Evolutionary conservation across 192 early-diverging fungal genomes (phyloP), one percentile per base, ranked within the genome.

Genomic region (Mortierella antarctica): DNA sequence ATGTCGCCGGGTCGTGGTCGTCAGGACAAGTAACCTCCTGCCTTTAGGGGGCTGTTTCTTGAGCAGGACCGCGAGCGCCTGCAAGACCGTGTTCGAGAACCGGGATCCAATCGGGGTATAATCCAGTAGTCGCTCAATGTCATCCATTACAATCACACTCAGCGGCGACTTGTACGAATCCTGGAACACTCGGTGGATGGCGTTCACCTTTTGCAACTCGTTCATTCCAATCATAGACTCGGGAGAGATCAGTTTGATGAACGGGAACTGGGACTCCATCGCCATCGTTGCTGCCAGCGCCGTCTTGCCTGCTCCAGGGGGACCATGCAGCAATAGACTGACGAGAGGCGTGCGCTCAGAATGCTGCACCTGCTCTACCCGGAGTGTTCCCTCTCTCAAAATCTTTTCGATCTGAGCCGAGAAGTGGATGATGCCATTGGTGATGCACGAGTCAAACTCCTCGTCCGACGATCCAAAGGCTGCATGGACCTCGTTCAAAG

Each of bases 131-230:
- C 97, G 90, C 86, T 99, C 97, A 55, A 99, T 92, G 45, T 94
- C 87, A 74, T 99, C 98, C 71, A 99, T 89, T 21, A 99, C 95
- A 77, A 99, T 92, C 20, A 96, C 88, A 84, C 95, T 97, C 57
- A 96, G 74, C 17, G 96, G 95, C 4, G 96, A 98, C 76, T 96
- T 96, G 88, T 98, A 97, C 6, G 98, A 94, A 84, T 99, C 98
- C 76, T 93, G 92, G 82, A 99, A 99, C n/a, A 91, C 89, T 71
- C 96, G 96, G 87, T 91, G 95, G 79, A 99, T 98, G 7, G 90
- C 85, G 54, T 87, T 88, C 68, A 97, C 92, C 69, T 95, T 95
- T 47, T 95, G 91, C 40, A 85, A 70, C 74, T 99, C 97, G 0
- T 85, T 87, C 74, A 91, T 94, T 20, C 98, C 98, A 74, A 98